These are phyloP conservation scores for Eutypella sp. DNA, from an alignment of 2,329 filamentous ascomycete species.

Conservation along the genomic window DNA sequence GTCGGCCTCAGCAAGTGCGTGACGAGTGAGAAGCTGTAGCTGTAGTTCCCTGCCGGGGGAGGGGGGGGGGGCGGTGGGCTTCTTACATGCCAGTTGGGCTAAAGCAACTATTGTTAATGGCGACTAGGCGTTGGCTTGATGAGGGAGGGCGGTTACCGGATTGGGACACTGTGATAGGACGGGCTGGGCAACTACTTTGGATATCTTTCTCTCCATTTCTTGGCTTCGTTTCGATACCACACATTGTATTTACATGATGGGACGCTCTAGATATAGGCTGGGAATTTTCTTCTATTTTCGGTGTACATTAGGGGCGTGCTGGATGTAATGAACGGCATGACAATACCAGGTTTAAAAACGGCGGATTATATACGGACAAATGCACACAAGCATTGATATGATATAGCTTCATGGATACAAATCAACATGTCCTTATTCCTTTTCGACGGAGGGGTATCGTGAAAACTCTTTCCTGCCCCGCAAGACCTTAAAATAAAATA, in stretches of 20 bases:
- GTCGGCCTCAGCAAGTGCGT: conserved; percentile 48
- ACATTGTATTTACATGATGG: neutral
- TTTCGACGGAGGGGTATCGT: neutral
- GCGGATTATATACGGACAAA: no score
- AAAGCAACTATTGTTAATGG: no score
- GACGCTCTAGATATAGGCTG: neutral
- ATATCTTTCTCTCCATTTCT: neutral
- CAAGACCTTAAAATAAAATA: no score
- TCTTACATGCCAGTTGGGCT: no score
- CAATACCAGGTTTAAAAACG: no score
- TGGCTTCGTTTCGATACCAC: neutral
- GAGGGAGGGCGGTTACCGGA: neutral
- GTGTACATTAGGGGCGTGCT: no score
- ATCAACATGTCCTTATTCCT: no score
- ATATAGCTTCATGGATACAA: no score
- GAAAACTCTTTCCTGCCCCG: no score
- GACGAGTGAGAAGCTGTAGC: conserved; percentile 35
- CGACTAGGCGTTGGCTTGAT: neutral
- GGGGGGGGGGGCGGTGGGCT: no score
- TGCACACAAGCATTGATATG: no score
- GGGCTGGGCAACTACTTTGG: neutral
- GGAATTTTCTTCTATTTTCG: neutral
- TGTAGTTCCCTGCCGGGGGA: neutral
- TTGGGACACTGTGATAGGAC: neutral
- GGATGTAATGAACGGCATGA: neutral